phyloP scores from a whole-genome alignment of 257 asterid genomes.

The Salvia miltiorrhiza region DNA sequence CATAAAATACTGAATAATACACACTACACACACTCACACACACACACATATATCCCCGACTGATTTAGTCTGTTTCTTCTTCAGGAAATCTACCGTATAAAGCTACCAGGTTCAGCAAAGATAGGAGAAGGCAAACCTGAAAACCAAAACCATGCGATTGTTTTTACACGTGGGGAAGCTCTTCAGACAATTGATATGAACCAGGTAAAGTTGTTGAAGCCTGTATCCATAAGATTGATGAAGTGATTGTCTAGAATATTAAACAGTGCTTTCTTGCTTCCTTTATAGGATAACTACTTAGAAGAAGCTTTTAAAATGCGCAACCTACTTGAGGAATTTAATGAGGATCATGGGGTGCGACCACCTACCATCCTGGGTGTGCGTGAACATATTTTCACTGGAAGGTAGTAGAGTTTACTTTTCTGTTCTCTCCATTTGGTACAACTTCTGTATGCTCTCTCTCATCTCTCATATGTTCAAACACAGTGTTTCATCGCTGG shows the following conservation, averaged over 20 bases:
- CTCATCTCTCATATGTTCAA: constrained; percentile 29
- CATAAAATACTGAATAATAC: neutral
- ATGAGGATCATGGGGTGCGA: constrained; percentile 96
- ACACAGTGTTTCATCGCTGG: constrained; percentile 96
- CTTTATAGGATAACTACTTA: constrained; percentile 79
- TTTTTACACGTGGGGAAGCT: constrained; percentile 96
- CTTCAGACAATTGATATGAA: constrained; percentile 99
- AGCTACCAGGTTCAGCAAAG: constrained; percentile 92
- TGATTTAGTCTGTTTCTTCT: constrained; percentile 31
- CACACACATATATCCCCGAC: constrained; percentile 17
- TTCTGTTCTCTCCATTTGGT: constrained; percentile 12
- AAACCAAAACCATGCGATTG: constrained; percentile 96
- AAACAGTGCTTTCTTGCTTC: constrained; percentile 17
- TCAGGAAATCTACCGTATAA: constrained; percentile 97
- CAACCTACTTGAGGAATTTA: constrained; percentile 90
- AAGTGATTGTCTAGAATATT: constrained; percentile 6
- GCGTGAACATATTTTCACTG: constrained; percentile 95
- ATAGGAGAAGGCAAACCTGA: constrained; percentile 99
- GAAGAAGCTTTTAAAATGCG: constrained; percentile 99
- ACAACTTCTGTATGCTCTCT: neutral
- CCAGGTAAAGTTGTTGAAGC: constrained; percentile 56
- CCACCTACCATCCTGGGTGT: constrained; percentile 94
- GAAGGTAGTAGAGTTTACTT: constrained; percentile 54
- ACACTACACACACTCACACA: too few relatives aligned
- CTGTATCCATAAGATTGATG: constrained; percentile 6